Evolutionary conservation across 1,284 basidiomycete species (phyloP).

Genomic region (Puccinia hordei): DNA sequence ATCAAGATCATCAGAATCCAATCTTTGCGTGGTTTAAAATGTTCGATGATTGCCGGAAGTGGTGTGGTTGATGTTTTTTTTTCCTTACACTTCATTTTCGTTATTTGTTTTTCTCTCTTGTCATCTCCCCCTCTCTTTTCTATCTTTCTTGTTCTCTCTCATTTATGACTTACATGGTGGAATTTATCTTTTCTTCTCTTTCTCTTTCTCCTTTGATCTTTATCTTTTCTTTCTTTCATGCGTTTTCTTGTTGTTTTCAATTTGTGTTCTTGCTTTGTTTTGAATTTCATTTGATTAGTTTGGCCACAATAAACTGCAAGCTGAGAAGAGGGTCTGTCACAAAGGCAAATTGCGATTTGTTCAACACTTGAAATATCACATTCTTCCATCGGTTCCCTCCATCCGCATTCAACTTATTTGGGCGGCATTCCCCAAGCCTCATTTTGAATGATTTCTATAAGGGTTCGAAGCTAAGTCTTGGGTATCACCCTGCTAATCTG

Average conservation of each 20-base stretch:
- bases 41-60: slow-evolving; percentile 41
- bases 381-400: no score
- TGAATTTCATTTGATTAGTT: background rate
- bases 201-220: background rate
- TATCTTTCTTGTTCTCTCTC: background rate
- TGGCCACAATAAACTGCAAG: no score
- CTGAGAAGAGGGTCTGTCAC: no score
- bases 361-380: no score
- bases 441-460: no score
- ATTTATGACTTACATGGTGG: background rate
- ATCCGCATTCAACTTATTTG: no score
- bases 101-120: background rate
- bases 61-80: slow-evolving; percentile 36
- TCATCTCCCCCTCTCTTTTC: background rate
- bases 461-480: no score
- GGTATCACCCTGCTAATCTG: no score
- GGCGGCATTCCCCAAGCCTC: no score
- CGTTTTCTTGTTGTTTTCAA: background rate
- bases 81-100: background rate
- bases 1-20: slow-evolving; percentile 57
- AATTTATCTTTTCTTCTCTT: background rate
- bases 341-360: no score
- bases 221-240: background rate
- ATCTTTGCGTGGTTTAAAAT: slow-evolving; percentile 52
- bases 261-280: background rate